Base-by-base conservation (phyloP, 2,329 filamentous ascomycete genomes). In the Colletotrichum sp. region DNA sequence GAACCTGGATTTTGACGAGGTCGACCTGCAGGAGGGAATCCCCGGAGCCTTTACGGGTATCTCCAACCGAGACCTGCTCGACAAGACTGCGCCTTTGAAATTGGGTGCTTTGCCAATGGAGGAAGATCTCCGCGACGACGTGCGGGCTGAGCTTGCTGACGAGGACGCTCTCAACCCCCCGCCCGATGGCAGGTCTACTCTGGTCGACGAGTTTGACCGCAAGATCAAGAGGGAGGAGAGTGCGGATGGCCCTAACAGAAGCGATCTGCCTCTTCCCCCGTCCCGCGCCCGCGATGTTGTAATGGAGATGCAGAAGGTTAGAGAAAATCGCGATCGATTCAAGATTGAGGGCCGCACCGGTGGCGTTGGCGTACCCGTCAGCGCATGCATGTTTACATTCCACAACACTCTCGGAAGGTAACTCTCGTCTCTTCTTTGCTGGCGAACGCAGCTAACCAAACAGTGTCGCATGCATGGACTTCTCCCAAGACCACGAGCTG, bases 351-450 rank as follows among this genome's bases (percentile, higher is more conserved):
- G 93, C 25, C 92, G 94, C 39, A 96, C 95, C 15, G 95, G 95
- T 19, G 96, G 96, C 11, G 91, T 96, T 67, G 95, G 96, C 16
- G 92, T 95, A 71, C 93, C 93, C 30, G 90, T 98, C 76, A 98
- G 96, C 81, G 93, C 98, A 29, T 97, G 95, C 88, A 99, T 99
- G 95, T 98, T 98, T 83, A 99, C 97, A 1, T 98, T 99, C 82
- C 97, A 99, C 88, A 99, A 99, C 84, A 98, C 95, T 0, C 93
- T 96, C 78, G 96, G 98, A 84, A 94, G 92, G 95, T 96, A 87
- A 88, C 92, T 84, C 9, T 8, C 15, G 7, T 36, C 27, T 25
- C 44, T 25, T 34, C 36, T 22, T 55, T 19, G 5, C 11, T 29
- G 5, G 29, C 8, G 32, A 76, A n/a, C 66, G 25, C 16, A 9